Evolutionary conservation across 257 asterid species (phyloP).

Genomic region (Mitragyna speciosa): DNA sequence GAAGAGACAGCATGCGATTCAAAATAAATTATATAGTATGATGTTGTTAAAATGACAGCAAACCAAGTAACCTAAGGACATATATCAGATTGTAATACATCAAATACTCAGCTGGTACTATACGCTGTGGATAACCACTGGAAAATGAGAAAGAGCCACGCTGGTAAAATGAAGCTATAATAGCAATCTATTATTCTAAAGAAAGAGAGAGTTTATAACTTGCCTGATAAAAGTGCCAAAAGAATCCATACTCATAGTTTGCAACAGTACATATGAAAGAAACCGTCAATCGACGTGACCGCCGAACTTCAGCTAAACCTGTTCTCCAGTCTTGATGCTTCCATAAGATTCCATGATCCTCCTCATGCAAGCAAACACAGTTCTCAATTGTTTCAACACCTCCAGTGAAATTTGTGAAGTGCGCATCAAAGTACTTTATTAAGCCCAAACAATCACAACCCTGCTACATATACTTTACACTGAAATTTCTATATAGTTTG

Average conservation of each 20-base stretch:
- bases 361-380: slow-evolving; percentile 97
- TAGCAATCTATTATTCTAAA: not conserved
- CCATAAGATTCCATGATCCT: slow-evolving; percentile 95
- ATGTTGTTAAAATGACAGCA: not conserved
- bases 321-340: slow-evolving; percentile 99
- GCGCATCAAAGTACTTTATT: slow-evolving; percentile 86
- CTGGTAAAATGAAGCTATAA: not conserved
- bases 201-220: not conserved
- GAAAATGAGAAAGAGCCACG: not conserved
- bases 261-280: slow-evolving; percentile 98
- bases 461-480: slow-evolving; percentile 33
- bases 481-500: not conserved
- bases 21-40: not conserved
- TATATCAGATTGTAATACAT: not conserved
- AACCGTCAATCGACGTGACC: slow-evolving; percentile 92
- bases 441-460: slow-evolving; percentile 97
- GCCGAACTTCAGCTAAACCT: slow-evolving; percentile 85
- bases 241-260: slow-evolving; percentile 93
- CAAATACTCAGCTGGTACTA: not conserved
- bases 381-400: slow-evolving; percentile 93
- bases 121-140: not conserved
- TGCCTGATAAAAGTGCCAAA: slow-evolving; percentile 97
- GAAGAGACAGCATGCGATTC: not conserved
- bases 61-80: not conserved
- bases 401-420: slow-evolving; percentile 88